Evolutionary conservation across 495 filamentous ascomycete genomes (phyloP).

Genomic region (Aspergillus bertholletiae): DNA sequence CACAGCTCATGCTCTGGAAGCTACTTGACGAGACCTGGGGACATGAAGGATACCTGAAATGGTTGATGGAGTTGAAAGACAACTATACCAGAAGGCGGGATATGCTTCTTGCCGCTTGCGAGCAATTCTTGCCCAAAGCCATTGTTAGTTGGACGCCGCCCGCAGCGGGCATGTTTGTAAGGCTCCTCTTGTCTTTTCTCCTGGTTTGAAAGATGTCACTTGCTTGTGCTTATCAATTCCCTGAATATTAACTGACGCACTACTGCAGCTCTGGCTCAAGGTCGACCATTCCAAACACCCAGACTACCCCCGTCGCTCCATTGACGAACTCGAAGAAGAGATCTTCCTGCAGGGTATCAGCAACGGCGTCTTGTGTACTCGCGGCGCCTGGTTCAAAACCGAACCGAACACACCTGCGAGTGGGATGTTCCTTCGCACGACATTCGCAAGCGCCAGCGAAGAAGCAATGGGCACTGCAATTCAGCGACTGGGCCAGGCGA

Average conservation of each 20-base stretch:
- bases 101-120: not conserved
- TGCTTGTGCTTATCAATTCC: not conserved
- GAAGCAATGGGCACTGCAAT: not conserved
- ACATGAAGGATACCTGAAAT: slow-evolving; percentile 72
- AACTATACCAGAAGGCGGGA: slow-evolving; percentile 70
- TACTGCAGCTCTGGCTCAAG: not conserved
- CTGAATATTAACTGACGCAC: not conserved
- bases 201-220: not conserved
- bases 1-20: slow-evolving; percentile 72
- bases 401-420: not conserved
- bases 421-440: not conserved
- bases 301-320: not conserved
- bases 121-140: not conserved
- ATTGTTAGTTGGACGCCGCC: not conserved
- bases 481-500: not conserved
- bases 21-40: slow-evolving; percentile 83
- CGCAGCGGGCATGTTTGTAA: not conserved
- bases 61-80: slow-evolving; percentile 67
- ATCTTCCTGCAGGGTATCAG: not conserved
- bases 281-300: not conserved
- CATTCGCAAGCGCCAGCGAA: not conserved
- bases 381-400: not conserved
- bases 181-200: not conserved
- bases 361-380: not conserved
- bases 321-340: not conserved